A percentile compares a stretch with the other conserved stretches of the same genome.
phyloP scores from a whole-genome alignment of 2,329 filamentous ascomycete genomes.

The Ilyonectria robusta region DNA sequence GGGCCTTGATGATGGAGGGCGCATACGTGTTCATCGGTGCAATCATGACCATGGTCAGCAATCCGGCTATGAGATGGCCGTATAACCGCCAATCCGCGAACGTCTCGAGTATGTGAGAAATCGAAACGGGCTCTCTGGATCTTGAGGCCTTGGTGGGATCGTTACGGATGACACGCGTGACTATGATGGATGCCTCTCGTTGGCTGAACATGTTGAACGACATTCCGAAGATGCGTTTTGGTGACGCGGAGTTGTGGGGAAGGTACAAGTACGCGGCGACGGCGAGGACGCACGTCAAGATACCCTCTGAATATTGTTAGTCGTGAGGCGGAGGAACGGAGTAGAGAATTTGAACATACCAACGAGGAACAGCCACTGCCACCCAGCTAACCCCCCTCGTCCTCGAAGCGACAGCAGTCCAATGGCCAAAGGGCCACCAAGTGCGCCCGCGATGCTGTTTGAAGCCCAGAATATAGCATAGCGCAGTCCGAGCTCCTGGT shows the following conservation, averaged over 20 bases:
- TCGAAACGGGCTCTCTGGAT: slow-evolving; percentile 41
- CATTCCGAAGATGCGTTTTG: slow-evolving; percentile 45
- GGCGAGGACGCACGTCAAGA: slow-evolving; percentile 44
- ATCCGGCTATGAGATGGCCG: slow-evolving; percentile 44
- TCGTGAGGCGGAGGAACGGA: accelerated
- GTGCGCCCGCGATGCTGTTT: slow-evolving; percentile 47
- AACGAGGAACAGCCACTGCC: slow-evolving; percentile 52
- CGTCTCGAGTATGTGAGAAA: slow-evolving; percentile 44
- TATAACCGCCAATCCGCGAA: slow-evolving; percentile 50
- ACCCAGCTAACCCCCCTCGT: slow-evolving; percentile 43
- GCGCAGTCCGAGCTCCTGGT: slow-evolving; percentile 47
- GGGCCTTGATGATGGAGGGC: slow-evolving; percentile 49
- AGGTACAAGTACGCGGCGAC: slow-evolving; percentile 47
- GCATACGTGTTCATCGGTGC: slow-evolving; percentile 50
- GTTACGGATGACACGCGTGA: slow-evolving; percentile 49
- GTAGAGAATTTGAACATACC: slow-evolving; percentile 29
- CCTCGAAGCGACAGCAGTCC: slow-evolving; percentile 47
- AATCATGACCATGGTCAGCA: slow-evolving; percentile 52
- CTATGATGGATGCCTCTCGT: slow-evolving; percentile 44
- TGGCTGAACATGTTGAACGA: slow-evolving; percentile 45
- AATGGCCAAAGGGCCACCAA: slow-evolving; percentile 46
- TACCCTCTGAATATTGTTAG: slow-evolving; percentile 41
- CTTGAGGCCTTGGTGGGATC: slow-evolving; percentile 48
- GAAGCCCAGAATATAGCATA: slow-evolving; percentile 51
- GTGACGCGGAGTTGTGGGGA: slow-evolving; percentile 44